phyloP scores from a whole-genome alignment of 2,329 filamentous ascomycete species.

The Bipolaris gigantea region DNA sequence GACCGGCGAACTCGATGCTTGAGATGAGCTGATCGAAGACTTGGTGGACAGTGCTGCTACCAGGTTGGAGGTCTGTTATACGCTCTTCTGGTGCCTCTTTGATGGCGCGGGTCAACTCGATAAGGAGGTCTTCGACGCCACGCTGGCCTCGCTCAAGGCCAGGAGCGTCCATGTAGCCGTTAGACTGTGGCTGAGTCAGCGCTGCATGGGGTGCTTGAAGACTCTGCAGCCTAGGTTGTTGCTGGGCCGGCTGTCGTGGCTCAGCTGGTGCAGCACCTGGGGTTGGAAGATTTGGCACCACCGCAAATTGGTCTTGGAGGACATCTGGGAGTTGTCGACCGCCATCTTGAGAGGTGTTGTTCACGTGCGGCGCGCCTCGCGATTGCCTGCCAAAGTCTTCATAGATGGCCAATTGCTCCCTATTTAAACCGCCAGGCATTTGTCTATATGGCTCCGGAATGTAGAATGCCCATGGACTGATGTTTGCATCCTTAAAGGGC shows the following conservation, averaged over 20 bases:
- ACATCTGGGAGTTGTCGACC: slow-evolving; percentile 64
- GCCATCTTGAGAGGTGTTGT: slow-evolving; percentile 60
- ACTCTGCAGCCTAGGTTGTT: slow-evolving; percentile 49
- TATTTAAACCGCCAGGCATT: slow-evolving; percentile 78
- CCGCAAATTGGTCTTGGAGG: slow-evolving; percentile 62
- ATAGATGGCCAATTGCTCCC: slow-evolving; percentile 93
- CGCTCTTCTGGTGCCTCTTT: slow-evolving; percentile 61
- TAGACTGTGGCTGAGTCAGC: slow-evolving; percentile 55
- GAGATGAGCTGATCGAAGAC: slow-evolving; percentile 61
- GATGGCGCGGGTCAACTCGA: slow-evolving; percentile 59
- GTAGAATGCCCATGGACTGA: slow-evolving; percentile 89
- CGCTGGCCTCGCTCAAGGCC: slow-evolving; percentile 46
- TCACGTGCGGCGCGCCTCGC: slow-evolving; percentile 62
- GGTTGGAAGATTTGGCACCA: slow-evolving; percentile 63
- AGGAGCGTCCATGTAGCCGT: slow-evolving; percentile 60
- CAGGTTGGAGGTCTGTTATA: slow-evolving; percentile 58
- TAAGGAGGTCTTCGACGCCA: slow-evolving; percentile 57
- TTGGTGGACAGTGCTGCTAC: slow-evolving; percentile 57
- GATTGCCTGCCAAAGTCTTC: slow-evolving; percentile 92
- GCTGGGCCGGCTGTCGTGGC: slow-evolving; percentile 60
- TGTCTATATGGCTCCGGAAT: slow-evolving; percentile 94
- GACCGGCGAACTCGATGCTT: slow-evolving; percentile 54
- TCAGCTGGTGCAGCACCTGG: slow-evolving; percentile 64
- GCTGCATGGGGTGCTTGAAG: slow-evolving; percentile 40
- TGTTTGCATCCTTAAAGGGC: slow-evolving; percentile 76